A percentile compares a stretch with the other conserved stretches of the same genome.
Evolutionary conservation across 202 grass and related monocot species (phyloP).

Genomic region (Setaria viridis): DNA sequence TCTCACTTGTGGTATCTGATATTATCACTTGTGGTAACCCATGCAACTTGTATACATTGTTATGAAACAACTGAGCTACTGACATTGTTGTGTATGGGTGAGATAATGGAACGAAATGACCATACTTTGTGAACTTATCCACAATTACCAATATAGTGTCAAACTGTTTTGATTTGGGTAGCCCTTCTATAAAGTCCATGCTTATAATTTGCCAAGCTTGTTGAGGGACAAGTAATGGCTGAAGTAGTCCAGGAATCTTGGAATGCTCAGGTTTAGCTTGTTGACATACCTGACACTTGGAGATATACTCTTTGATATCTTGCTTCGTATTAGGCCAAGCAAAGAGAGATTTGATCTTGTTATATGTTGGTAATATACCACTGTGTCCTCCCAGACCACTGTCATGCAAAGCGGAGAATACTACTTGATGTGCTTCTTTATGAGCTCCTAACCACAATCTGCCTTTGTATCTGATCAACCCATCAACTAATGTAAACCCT

Average conservation of each 20-base stretch:
- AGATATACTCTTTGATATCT: too few relatives aligned
- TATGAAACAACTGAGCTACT: not conserved
- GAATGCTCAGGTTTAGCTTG: not conserved
- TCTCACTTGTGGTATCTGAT: not conserved
- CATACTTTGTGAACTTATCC: not conserved
- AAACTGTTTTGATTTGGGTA: not conserved
- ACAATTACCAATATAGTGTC: not conserved
- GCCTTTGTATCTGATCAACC: too few relatives aligned
- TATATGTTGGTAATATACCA: too few relatives aligned
- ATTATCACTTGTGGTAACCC: not conserved
- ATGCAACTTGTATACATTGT: not conserved
- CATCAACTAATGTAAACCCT: too few relatives aligned
- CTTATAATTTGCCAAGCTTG: not conserved
- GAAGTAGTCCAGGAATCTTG: not conserved
- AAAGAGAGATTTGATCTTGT: too few relatives aligned
- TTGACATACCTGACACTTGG: too few relatives aligned
- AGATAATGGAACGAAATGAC: not conserved
- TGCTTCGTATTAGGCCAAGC: too few relatives aligned
- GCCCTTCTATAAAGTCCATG: not conserved
- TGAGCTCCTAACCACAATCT: too few relatives aligned
- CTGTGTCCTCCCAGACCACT: too few relatives aligned
- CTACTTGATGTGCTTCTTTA: too few relatives aligned
- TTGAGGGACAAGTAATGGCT: not conserved
- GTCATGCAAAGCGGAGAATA: too few relatives aligned
- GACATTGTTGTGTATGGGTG: not conserved